Conservation (phyloP, 805 yeast species). For the Nadsonia fulvescens region DNA sequence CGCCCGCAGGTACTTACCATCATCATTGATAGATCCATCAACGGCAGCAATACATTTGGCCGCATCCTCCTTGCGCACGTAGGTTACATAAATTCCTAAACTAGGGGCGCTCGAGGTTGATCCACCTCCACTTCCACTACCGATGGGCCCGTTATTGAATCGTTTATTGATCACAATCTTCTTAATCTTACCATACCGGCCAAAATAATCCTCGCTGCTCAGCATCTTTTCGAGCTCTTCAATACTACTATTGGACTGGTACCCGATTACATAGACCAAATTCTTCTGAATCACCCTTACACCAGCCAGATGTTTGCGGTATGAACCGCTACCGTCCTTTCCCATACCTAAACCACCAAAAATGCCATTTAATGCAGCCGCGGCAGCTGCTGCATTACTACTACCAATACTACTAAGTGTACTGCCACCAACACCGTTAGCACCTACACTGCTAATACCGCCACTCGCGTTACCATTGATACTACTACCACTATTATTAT, state of each 20-base stretch:
- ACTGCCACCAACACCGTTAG: too few relatives aligned
- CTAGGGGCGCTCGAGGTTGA: constrained; percentile 51
- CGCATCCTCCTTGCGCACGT: constrained; percentile 86
- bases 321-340: constrained; percentile 70
- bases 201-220: constrained; percentile 84
- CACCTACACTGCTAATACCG: too few relatives aligned
- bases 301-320: constrained; percentile 85
- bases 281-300: constrained; percentile 98
- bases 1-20: constrained; percentile 77
- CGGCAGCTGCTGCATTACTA: too few relatives aligned
- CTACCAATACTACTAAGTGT: too few relatives aligned
- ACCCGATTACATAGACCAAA: constrained; percentile 86
- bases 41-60: constrained; percentile 81
- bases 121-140: too few relatives aligned
- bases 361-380: too few relatives aligned
- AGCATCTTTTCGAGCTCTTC: constrained; percentile 72
- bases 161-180: constrained; percentile 78
- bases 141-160: constrained; percentile 41
- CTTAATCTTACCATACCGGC: constrained; percentile 93
- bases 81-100: constrained; percentile 90
- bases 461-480: too few relatives aligned
- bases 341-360: too few relatives aligned
- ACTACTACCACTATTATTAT: too few relatives aligned
- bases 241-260: constrained; percentile 69
- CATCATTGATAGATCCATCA: constrained; percentile 85